Conservation (phyloP, 495 filamentous ascomycete species). For the Mycothermus thermophilus region DNA sequence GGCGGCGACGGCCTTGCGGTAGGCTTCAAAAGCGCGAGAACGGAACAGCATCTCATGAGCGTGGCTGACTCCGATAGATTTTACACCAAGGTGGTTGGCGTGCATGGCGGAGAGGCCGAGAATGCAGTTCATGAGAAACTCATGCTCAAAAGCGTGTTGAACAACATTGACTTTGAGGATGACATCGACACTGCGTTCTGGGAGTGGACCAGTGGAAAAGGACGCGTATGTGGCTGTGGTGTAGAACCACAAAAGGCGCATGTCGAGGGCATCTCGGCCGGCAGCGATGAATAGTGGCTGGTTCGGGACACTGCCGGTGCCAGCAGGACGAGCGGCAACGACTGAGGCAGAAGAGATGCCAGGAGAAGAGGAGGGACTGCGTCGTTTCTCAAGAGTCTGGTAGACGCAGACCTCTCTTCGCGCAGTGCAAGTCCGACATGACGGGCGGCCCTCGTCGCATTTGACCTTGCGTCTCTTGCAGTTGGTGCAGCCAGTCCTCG, state of each 20-base stretch:
- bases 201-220: constrained; percentile 23
- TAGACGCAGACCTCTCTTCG: constrained; percentile 33
- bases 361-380: too few species aligned
- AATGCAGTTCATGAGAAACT: constrained; percentile 37
- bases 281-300: constrained; percentile 25
- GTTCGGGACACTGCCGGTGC: neutral
- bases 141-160: constrained; percentile 32
- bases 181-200: constrained; percentile 18
- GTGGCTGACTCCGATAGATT: constrained; percentile 4
- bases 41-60: constrained; percentile 23
- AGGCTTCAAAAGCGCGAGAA: constrained; percentile 27
- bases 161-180: constrained; percentile 30
- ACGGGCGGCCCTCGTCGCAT: constrained; percentile 37
- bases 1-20: constrained; percentile 29
- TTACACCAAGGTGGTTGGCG: constrained; percentile 19
- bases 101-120: constrained; percentile 35
- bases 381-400: too few species aligned
- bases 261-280: constrained; percentile 18
- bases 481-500: constrained; percentile 35
- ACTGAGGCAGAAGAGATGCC: too few species aligned
- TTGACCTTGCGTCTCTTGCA: constrained; percentile 34
- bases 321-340: too few species aligned
- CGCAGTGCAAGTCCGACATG: constrained; percentile 32
- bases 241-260: constrained; percentile 34
- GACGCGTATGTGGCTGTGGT: constrained; percentile 21